Evolutionary conservation across 2,329 filamentous ascomycete genomes (phyloP).

Genomic region (Trichoderma oligosporum): DNA sequence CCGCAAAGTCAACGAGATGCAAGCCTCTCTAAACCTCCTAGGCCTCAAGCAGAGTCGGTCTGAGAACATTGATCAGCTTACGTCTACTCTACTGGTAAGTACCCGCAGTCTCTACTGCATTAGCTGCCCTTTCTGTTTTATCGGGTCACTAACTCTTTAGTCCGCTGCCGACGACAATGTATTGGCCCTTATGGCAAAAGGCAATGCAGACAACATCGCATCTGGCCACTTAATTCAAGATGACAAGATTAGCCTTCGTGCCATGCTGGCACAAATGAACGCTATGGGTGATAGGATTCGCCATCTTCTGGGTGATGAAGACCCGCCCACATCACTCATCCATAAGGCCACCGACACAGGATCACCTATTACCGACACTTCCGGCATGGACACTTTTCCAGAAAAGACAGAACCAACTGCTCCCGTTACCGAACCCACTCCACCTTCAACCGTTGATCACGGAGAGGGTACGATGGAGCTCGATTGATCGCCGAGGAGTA

Average conservation of each 20-base stretch:
- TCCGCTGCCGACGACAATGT: constrained; percentile 43
- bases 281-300: constrained; percentile 42
- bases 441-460: constrained; percentile 39
- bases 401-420: constrained; percentile 32
- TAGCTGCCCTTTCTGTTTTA: neutral
- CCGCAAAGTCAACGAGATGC: constrained; percentile 57
- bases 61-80: constrained; percentile 50
- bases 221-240: constrained; percentile 37
- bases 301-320: constrained; percentile 37
- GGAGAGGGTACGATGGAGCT: constrained; percentile 40
- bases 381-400: constrained; percentile 21
- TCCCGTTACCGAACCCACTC: constrained; percentile 38
- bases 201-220: constrained; percentile 43
- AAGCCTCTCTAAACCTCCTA: constrained; percentile 61
- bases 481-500: constrained; percentile 30
- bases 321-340: constrained; percentile 22
- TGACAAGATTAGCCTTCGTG: constrained; percentile 46
- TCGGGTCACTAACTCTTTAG: constrained; percentile 30
- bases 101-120: neutral
- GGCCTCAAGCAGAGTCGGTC: constrained; percentile 51
- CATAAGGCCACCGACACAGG: constrained; percentile 24
- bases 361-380: constrained; percentile 28
- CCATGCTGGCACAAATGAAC: constrained; percentile 47
- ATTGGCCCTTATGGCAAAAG: constrained; percentile 49
- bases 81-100: constrained; percentile 62